phyloP scores from a whole-genome alignment of 225 moss, liverwort and hornwort species.

The Thuidium tamariscinum region DNA sequence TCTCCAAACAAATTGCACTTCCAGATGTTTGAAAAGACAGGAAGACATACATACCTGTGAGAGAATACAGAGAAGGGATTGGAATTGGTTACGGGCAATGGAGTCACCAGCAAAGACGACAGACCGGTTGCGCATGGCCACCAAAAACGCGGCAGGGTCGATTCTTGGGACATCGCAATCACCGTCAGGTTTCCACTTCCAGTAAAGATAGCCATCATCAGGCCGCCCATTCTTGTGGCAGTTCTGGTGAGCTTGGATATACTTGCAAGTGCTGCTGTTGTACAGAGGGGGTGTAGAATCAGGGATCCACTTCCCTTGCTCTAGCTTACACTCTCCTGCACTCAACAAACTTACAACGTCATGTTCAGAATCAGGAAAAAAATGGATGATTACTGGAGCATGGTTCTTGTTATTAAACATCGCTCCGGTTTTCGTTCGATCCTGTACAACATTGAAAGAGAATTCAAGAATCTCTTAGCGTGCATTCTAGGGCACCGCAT shows the following conservation, averaged over 20 bases:
- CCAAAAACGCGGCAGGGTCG: conserved; percentile 33
- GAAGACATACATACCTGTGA: conserved; percentile 35
- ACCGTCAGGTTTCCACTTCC: conserved; percentile 74
- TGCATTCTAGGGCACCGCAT: background rate
- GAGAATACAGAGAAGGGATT: conserved; percentile 73
- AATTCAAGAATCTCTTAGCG: background rate
- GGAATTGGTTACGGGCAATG: conserved; percentile 87
- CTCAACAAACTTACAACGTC: background rate
- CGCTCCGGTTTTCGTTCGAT: background rate
- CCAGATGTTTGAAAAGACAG: background rate
- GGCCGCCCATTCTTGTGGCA: conserved; percentile 69
- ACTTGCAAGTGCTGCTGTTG: conserved; percentile 60
- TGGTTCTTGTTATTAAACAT: background rate
- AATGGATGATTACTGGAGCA: too few relatives aligned
- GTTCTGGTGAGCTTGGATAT: conserved; percentile 49
- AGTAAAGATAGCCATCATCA: conserved; percentile 49
- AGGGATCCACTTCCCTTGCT: conserved; percentile 65
- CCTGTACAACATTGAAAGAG: background rate
- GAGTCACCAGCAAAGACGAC: conserved; percentile 79
- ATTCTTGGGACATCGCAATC: conserved; percentile 58
- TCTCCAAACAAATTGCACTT: background rate
- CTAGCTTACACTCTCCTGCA: conserved; percentile 46
- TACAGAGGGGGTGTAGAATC: conserved; percentile 44
- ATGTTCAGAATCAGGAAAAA: background rate
- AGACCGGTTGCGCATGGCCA: conserved; percentile 45